phyloP scores from a whole-genome alignment of 2,329 filamentous ascomycete genomes.

The Diplodia scrobiculata region DNA sequence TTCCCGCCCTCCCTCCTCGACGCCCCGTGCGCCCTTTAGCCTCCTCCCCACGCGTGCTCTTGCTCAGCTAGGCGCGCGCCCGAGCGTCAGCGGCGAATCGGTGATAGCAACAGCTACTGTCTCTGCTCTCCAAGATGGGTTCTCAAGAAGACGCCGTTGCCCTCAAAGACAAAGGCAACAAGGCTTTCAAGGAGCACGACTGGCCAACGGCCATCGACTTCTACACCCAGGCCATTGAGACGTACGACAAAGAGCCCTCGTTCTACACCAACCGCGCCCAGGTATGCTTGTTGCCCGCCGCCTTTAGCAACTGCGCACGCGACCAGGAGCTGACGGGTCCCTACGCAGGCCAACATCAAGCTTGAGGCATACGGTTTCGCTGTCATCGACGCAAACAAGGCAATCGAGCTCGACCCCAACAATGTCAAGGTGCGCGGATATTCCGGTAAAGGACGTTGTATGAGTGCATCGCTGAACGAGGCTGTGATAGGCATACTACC shows the following conservation, averaged over 20 bases:
- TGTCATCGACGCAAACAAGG: constrained; percentile 84
- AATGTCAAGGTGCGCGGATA: constrained; percentile 76
- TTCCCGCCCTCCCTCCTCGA: not conserved
- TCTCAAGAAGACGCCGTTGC: constrained; percentile 70
- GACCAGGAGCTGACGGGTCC: constrained; percentile 34
- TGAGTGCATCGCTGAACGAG: not conserved
- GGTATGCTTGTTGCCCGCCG: constrained; percentile 56
- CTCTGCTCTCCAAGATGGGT: constrained; percentile 36
- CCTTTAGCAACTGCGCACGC: constrained; percentile 32
- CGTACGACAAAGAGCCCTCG: constrained; percentile 79
- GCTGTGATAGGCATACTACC: constrained; percentile 76
- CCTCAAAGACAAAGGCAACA: constrained; percentile 92
- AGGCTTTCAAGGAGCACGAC: constrained; percentile 84
- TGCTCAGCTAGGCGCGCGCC: constrained; percentile 20
- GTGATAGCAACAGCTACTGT: not conserved
- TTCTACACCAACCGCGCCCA: constrained; percentile 95
- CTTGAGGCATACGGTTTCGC: constrained; percentile 93
- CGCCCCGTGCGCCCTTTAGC: not conserved
- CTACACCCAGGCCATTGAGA: constrained; percentile 84
- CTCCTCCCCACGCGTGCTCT: not conserved
- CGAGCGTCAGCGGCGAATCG: constrained; percentile 12
- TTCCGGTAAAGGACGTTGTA: not conserved
- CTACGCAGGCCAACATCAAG: constrained; percentile 82
- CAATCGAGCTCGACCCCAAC: constrained; percentile 82
- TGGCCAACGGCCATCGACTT: constrained; percentile 79